Conservation (phyloP, 768 basidiomycete species). For the Rhizopogon rudus region DNA sequence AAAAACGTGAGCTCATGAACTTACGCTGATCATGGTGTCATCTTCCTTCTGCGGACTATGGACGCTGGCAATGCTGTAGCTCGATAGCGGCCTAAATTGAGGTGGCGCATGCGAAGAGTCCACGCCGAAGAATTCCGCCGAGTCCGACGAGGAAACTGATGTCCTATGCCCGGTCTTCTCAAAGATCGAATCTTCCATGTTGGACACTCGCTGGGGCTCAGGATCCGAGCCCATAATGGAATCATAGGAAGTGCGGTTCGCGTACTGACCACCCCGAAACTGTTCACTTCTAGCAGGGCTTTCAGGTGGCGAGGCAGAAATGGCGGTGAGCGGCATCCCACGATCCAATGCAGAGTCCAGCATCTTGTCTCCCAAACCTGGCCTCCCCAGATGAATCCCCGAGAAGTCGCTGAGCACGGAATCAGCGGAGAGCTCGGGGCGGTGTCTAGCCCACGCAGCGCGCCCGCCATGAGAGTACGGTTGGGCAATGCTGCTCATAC, state of each 20-base stretch:
- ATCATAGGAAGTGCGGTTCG: slow-evolving; percentile 46
- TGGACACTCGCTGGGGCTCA: slow-evolving; percentile 24
- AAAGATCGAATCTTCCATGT: slow-evolving; percentile 49
- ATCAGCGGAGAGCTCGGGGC: slow-evolving; percentile 54
- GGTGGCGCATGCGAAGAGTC: slow-evolving; percentile 33
- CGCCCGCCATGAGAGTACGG: slow-evolving; percentile 54
- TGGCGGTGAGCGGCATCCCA: slow-evolving; percentile 52
- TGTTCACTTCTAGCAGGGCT: slow-evolving; percentile 26
- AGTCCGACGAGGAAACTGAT: slow-evolving; percentile 48
- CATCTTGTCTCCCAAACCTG: slow-evolving; percentile 86
- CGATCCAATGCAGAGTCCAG: slow-evolving; percentile 56
- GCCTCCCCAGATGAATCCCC: slow-evolving; percentile 52
- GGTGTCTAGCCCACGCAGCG: slow-evolving; percentile 56
- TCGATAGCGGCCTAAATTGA: slow-evolving; percentile 62
- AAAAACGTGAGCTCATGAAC: slow-evolving; percentile 14
- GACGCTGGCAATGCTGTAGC: slow-evolving; percentile 44
- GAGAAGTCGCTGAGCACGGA: slow-evolving; percentile 65
- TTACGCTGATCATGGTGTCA: slow-evolving; percentile 78
- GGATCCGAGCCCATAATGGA: slow-evolving; percentile 59
- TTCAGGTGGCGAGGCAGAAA: slow-evolving; percentile 61
- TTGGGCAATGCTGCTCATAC: slow-evolving; percentile 51
- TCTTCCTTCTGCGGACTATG: slow-evolving; percentile 60
- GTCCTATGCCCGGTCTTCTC: slow-evolving; percentile 54
- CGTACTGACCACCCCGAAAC: slow-evolving; percentile 13
- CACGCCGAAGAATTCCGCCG: slow-evolving; percentile 50